phyloP scores from a whole-genome alignment of 345 rosid genomes.

The Tarenaya hassleriana region DNA sequence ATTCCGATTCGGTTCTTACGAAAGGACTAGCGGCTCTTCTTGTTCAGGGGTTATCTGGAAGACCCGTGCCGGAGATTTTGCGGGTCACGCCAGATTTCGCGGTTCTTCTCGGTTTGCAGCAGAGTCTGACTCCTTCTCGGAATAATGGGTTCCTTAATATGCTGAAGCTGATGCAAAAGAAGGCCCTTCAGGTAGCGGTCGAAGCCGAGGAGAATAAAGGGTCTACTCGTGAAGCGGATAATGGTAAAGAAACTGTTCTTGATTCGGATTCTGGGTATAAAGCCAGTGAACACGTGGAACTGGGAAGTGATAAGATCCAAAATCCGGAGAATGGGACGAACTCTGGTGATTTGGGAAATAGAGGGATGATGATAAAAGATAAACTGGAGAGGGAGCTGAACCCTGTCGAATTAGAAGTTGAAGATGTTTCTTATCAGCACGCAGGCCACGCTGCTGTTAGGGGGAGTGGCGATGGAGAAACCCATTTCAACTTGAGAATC shows the following conservation, averaged over 20 bases:
- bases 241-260: constrained; percentile 12
- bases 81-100: constrained; percentile 75
- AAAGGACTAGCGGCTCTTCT: constrained; percentile 92
- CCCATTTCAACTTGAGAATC: constrained; percentile 29
- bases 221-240: too few species aligned
- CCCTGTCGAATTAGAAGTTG: constrained; percentile 60
- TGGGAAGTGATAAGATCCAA: constrained; percentile 9
- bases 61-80: constrained; percentile 63
- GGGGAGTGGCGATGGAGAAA: constrained; percentile 29
- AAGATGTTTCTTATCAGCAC: constrained; percentile 75
- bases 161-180: constrained; percentile 82
- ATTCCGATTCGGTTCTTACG: constrained; percentile 78
- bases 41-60: constrained; percentile 74
- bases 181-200: too few species aligned
- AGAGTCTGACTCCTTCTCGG: constrained; percentile 79
- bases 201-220: constrained; percentile 33
- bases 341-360: constrained; percentile 46
- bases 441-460: constrained; percentile 46
- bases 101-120: constrained; percentile 73
- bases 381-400: constrained; percentile 55
- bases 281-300: constrained; percentile 1
- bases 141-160: constrained; percentile 90
- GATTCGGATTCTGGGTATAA: constrained; percentile 17
- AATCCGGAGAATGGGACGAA: constrained; percentile 7
- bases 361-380: constrained; percentile 73